Evolutionary conservation across 2,329 filamentous ascomycete genomes (phyloP).

Genomic region (Talaromyces islandicus): DNA sequence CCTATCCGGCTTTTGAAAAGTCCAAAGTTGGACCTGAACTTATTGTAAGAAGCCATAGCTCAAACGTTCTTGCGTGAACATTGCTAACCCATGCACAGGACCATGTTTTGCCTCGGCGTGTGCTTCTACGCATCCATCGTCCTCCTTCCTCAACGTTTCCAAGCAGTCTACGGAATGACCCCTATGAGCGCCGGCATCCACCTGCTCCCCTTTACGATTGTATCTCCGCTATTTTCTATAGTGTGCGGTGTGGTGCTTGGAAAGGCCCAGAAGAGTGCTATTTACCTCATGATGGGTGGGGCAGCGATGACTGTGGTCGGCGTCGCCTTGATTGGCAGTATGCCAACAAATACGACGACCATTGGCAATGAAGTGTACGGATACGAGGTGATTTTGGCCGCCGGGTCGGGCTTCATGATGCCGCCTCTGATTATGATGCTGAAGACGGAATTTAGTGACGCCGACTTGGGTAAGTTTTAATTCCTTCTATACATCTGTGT

Average conservation of each 20-base stretch:
- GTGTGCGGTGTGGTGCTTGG: background rate
- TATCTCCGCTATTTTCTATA: background rate
- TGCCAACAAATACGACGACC: slow-evolving; percentile 7
- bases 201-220: background rate
- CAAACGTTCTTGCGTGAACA: background rate
- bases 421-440: background rate
- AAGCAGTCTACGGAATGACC: background rate
- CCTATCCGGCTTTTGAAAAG: slow-evolving; percentile 24
- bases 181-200: background rate
- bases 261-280: slow-evolving; percentile 19
- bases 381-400: slow-evolving; percentile 33
- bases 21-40: slow-evolving; percentile 21
- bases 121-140: slow-evolving; percentile 21
- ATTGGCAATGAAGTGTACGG: slow-evolving; percentile 23
- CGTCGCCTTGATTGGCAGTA: slow-evolving; percentile 24
- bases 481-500: background rate
- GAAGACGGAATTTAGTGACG: background rate
- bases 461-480: background rate
- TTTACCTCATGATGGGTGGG: slow-evolving; percentile 25
- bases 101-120: slow-evolving; percentile 27
- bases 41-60: slow-evolving; percentile 22
- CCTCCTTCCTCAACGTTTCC: background rate
- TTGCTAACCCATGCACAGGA: background rate
- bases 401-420: slow-evolving; percentile 28
- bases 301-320: slow-evolving; percentile 26